These are phyloP conservation scores for Mesembryanthemum crystallinum DNA, from an alignment of 148 eudicot species.

Conservation along the genomic window DNA sequence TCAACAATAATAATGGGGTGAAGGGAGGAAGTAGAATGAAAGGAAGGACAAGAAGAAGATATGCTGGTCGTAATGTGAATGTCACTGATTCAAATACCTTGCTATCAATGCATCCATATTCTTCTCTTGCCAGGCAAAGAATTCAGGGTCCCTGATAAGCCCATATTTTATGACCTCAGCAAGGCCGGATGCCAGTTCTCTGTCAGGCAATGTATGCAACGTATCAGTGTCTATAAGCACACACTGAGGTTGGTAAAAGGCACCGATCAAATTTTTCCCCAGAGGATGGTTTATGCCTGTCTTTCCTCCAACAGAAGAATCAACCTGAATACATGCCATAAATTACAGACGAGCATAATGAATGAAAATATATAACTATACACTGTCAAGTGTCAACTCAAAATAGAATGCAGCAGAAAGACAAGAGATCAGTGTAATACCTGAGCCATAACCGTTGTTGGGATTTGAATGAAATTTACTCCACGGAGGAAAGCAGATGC, in stretches of 20 bases:
- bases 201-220: constrained; percentile 81
- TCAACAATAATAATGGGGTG: neutral
- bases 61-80: neutral
- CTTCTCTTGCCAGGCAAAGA: constrained; percentile 97
- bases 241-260: constrained; percentile 97
- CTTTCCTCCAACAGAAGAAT: constrained; percentile 97
- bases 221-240: constrained; percentile 91
- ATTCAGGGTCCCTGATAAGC: constrained; percentile 85
- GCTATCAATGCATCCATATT: constrained; percentile 77
- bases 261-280: constrained; percentile 94
- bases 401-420: neutral
- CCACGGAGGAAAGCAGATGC: constrained; percentile 96
- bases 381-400: neutral
- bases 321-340: constrained; percentile 54
- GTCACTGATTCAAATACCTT: constrained; percentile 44
- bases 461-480: constrained; percentile 95
- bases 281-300: constrained; percentile 91
- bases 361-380: neutral
- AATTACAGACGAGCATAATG: constrained; percentile 1
- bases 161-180: constrained; percentile 97
- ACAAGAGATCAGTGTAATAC: constrained; percentile 29
- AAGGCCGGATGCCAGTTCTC: constrained; percentile 92
- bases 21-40: neutral
- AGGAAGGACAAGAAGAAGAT: neutral
- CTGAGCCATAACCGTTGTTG: constrained; percentile 99